Evolutionary conservation across 306 rosid genomes (phyloP), one percentile per base, ranked within the genome.

Genomic region (Vigna trinervia): DNA sequence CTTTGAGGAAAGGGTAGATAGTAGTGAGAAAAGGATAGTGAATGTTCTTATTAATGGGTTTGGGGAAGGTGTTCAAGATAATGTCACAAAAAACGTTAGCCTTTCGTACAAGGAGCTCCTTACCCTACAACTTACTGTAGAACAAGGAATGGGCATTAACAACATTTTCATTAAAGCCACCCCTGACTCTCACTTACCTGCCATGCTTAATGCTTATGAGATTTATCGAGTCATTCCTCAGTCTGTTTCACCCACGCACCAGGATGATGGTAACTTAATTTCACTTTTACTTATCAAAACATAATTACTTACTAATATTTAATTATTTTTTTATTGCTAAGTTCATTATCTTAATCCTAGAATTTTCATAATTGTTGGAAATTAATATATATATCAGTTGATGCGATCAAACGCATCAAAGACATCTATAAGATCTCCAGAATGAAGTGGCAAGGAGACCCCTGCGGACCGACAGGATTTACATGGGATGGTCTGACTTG

Each of bases 141-240:
- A 51, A 8, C 15, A 32, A 17, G 30, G 45, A 14, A 15, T 15
- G 28, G 28, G 30, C 9, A 5, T 26, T 51, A 30, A 8, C 12
- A 9, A 54, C 10, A 54, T 67, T 28, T 50, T 41, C 0, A 32
- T 70, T 51, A 5, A n/a, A 51, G 45, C 75, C 17, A 32, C 46
- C 0, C 6, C 32, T 8, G 10, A 70, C 2, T 77, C 67, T 39
- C 15, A 34, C 5, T 10, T 53, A 8, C 67, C 81, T 1, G 5
- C 74, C 8, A 65, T 77, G 58, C 62, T 77, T 36, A 77, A 77
- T 77, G 81, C 74, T 4, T 66, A 38, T 26, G 74, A 77, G 58
- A 66, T 77, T 26, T 77, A 38, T 2, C 3, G 22, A 13, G 20
- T 57, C 9, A 20, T 66, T 0, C 57, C 74, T 19, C 67, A 53